Base-by-base conservation (phyloP, 2,329 filamentous ascomycete species). In the Chaetomiaceae sp. region DNA sequence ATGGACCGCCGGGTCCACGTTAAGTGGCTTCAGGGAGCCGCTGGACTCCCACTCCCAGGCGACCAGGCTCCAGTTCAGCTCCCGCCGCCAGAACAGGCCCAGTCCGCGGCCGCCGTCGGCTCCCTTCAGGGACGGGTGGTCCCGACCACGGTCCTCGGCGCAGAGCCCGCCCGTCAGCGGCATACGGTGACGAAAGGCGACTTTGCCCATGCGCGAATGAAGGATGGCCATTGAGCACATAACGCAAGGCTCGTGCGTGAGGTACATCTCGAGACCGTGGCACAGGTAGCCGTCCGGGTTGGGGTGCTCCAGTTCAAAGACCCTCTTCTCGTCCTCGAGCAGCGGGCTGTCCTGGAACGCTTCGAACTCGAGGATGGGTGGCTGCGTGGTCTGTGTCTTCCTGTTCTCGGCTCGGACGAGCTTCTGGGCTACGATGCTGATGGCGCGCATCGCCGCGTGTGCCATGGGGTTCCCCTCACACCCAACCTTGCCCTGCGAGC, bases 181-280 rank as follows among this genome's bases (percentile, higher is more conserved):
- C 86, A 95, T 93, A 49, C 87, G 81, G 55, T 83, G 77, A 56
- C 81, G 82, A 69, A 96, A 95, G 34, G 95, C 78, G 45, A 91
- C 87, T 47, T 86, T 84, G 39, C 88, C 85, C 77, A 99, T 96
- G 44, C 93, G 82, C 8, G 92, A 96, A 66, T 97, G 91, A 19
- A 97, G 76, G 60, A 97, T 86, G 1, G 89, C 93, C 93, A 97
- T 97, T 31, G 87, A 89, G 70, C 93, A 99, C 81, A 95, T 95
- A 54, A 95, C 81, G 66, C 93, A 99, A 5, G 93, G 93, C 70
- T 99, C 93, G 64, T 97, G 91, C 2, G 91, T 96, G 54, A 95
- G 76, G 70, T 96, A 97, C 50, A 99, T 80, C 68, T 97, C 92
- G 25, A 99, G 78, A 48, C 89, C 88, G 59, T 95, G 89, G 70